A percentile compares a stretch with the other conserved stretches of the same genome.
phyloP scores from a whole-genome alignment of 768 basidiomycete species.

The Gautieria morchelliformis region DNA sequence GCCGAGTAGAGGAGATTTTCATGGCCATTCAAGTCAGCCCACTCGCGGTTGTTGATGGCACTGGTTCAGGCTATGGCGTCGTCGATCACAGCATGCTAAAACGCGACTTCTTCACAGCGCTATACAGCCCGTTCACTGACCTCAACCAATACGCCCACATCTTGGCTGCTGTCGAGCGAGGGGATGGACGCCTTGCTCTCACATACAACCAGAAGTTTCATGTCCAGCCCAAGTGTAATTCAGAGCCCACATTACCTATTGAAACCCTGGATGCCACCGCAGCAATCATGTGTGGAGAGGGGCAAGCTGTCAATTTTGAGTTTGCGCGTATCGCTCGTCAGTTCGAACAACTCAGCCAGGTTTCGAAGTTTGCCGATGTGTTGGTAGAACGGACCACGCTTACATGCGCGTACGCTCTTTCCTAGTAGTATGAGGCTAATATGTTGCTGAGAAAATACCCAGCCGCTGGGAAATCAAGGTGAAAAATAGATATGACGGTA shows the following conservation, averaged over 20 bases:
- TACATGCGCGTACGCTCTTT: background rate
- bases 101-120: constrained; percentile 13
- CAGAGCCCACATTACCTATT: background rate
- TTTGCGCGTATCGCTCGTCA: background rate
- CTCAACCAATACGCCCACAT: background rate
- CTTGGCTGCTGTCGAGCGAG: constrained; percentile 18
- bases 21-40: constrained; percentile 6
- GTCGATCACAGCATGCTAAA: constrained; percentile 12
- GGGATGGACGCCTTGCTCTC: constrained; percentile 14
- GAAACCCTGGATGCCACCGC: background rate
- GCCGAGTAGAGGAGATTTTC: constrained; percentile 6
- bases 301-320: background rate
- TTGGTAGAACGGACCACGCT: background rate
- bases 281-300: constrained; percentile 14
- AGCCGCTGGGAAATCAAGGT: background rate
- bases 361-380: constrained; percentile 15
- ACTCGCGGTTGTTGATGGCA: constrained; percentile 2
- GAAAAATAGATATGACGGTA: constrained; percentile 3
- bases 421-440: background rate
- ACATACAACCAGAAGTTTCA: background rate
- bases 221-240: background rate
- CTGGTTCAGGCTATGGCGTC: constrained; percentile 1
- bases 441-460: background rate
- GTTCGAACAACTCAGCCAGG: background rate
- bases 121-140: constrained; percentile 14